Evolutionary conservation across 2,329 filamentous ascomycete species (phyloP).

Genomic region (Pezicula neosporulosa): DNA sequence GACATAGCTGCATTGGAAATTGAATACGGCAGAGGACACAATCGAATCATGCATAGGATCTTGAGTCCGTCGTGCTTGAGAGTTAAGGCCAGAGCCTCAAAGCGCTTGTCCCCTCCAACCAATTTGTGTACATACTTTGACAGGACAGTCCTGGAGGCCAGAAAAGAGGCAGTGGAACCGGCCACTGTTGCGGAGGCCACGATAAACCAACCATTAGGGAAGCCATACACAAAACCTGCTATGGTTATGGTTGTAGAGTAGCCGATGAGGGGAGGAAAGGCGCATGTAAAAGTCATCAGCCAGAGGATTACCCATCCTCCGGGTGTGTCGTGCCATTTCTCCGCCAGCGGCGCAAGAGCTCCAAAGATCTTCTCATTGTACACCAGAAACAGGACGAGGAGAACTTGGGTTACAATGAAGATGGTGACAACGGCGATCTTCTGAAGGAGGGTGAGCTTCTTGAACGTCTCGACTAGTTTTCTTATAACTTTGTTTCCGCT

Average conservation of each 20-base stretch:
- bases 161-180: constrained; percentile 76
- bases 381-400: constrained; percentile 67
- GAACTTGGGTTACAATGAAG: constrained; percentile 42
- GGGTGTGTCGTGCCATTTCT: constrained; percentile 70
- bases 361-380: constrained; percentile 80
- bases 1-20: constrained; percentile 92
- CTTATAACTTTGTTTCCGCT: constrained; percentile 51
- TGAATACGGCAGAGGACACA: constrained; percentile 91
- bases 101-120: constrained; percentile 79
- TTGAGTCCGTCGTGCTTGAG: constrained; percentile 87
- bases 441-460: constrained; percentile 57
- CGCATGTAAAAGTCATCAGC: constrained; percentile 60
- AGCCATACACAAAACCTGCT: constrained; percentile 68
- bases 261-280: constrained; percentile 69
- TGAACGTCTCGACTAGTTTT: constrained; percentile 46
- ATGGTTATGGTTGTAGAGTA: constrained; percentile 67
- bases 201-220: constrained; percentile 69
- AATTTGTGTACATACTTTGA: constrained; percentile 75
- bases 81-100: constrained; percentile 83
- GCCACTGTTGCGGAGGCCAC: constrained; percentile 72
- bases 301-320: constrained; percentile 70
- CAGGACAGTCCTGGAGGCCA: constrained; percentile 76
- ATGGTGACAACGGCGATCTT: constrained; percentile 51
- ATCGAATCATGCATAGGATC: constrained; percentile 84
- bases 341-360: constrained; percentile 68